phyloP scores from a whole-genome alignment of 495 filamentous ascomycete species.

The Penicillium egyptiacum region DNA sequence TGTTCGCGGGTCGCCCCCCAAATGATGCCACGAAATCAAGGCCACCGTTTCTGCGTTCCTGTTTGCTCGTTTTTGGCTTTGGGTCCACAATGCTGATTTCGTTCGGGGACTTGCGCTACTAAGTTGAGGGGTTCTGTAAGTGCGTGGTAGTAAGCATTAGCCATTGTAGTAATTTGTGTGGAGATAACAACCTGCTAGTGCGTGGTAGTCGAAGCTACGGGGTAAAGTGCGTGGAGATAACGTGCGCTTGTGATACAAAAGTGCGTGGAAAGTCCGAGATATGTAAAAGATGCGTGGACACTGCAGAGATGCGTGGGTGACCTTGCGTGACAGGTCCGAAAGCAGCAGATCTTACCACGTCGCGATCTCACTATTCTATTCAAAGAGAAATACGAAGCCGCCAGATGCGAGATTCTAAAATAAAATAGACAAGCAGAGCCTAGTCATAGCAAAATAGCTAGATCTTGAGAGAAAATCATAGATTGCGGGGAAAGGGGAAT shows the following conservation, averaged over 20 bases:
- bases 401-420: not conserved
- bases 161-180: not conserved
- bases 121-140: not conserved
- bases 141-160: slow-evolving; percentile 1
- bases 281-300: not conserved
- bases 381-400: not conserved
- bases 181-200: not conserved
- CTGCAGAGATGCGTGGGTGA: not conserved
- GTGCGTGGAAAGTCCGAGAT: not conserved
- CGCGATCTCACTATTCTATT: not conserved
- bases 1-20: slow-evolving; percentile 26
- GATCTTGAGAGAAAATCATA: not conserved
- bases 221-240: not conserved
- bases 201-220: not conserved
- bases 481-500: not conserved
- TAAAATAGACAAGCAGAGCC: not conserved
- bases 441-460: not conserved
- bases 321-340: slow-evolving; percentile 4
- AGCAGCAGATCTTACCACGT: slow-evolving; percentile 1
- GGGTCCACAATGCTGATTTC: not conserved
- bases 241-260: no score
- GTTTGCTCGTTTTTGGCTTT: not conserved
- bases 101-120: not conserved
- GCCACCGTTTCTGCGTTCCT: not conserved
- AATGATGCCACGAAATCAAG: slow-evolving; percentile 7